Evolutionary conservation across 1,284 basidiomycete species (phyloP).

Genomic region (Moesziomyces parantarcticus): DNA sequence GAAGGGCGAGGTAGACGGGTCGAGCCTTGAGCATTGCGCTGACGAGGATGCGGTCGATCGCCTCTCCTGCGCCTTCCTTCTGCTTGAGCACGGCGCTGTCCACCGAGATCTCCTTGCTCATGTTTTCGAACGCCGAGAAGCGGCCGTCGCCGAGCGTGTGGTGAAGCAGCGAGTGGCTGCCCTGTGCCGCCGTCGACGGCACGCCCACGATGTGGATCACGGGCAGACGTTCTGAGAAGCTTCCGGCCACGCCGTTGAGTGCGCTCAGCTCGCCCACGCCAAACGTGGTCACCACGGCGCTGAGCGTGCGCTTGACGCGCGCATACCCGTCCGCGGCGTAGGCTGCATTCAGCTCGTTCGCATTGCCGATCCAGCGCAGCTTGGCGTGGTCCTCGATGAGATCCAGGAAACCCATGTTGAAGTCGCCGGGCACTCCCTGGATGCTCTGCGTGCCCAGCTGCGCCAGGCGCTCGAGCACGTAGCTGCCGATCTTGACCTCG

Average conservation of each 20-base stretch:
- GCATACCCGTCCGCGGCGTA: conserved; percentile 97
- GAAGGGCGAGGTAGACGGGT: conserved; percentile 88
- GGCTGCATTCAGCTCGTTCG: conserved; percentile 74
- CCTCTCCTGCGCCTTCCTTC: conserved; percentile 69
- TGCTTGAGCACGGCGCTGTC: conserved; percentile 72
- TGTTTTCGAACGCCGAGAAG: conserved; percentile 81
- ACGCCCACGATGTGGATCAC: conserved; percentile 90
- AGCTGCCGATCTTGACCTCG: conserved; percentile 52
- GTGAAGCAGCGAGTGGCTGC: conserved; percentile 69
- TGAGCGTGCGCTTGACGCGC: conserved; percentile 70
- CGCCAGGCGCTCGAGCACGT: conserved; percentile 64
- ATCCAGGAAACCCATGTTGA: conserved; percentile 80
- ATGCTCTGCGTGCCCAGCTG: conserved; percentile 72
- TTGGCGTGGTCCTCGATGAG: conserved; percentile 82
- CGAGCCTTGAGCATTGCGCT: conserved; percentile 79
- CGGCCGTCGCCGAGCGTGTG: conserved; percentile 66
- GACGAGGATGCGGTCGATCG: conserved; percentile 83
- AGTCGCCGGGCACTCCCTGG: conserved; percentile 92
- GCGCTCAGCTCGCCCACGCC: conserved; percentile 85
- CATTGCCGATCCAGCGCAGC: conserved; percentile 81
- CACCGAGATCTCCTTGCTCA: conserved; percentile 80
- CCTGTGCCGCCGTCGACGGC: conserved; percentile 80
- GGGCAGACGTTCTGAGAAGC: conserved; percentile 84
- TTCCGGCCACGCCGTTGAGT: conserved; percentile 70
- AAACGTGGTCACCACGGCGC: conserved; percentile 74